Base-by-base conservation (phyloP, 1,139 yeast genomes). In the Debaryomyces sp. region DNA sequence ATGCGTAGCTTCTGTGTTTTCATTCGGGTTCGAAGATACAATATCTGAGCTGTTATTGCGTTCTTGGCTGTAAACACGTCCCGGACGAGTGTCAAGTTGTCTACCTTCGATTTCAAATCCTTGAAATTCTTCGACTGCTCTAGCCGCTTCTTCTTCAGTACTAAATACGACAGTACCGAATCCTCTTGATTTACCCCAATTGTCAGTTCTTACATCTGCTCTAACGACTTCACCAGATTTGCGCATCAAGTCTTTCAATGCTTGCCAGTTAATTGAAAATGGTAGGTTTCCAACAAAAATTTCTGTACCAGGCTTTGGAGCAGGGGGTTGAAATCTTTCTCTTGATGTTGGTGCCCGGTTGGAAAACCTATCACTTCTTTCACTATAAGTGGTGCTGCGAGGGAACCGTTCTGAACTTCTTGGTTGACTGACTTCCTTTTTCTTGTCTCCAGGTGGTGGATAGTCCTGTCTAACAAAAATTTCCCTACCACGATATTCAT, bases 381-480 rank as follows among this genome's bases (percentile, higher is more conserved):
- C 60, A 29, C 47, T 22, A 41, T 50, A 50, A 32, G 54, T 53
- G 21, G 18, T 30, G 34, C 50, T 52, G 22, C 50, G 48, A n/a
- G 54, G 53, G 17, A 46, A 47, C 29, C 55, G 47, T 12, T 50
- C 55, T 41, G 50, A 36, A 15, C 39, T 30, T 26, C 44, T 41
- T n/a, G 34, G 24, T 44, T 56, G 33, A 49, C 39, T 34, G 48
- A 43, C 54, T 49, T 51, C 63, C 51, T 47, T 71, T 71, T 59
- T 63, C 59, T 69, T 71, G 23, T 73, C 76, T 37, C 57, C 62
- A 50, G 94, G 94, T 32, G 95, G 94, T 24, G 95, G 94, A 56
- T 84, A 81, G 62, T 89, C 96, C 67, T 87, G 96, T 68, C 98
- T 85, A 7, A 94, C 96, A 70, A 88, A 92, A 41, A 94, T 87